Conservation (phyloP, 2,329 filamentous ascomycete species). For the Orbilia brochopaga region DNA sequence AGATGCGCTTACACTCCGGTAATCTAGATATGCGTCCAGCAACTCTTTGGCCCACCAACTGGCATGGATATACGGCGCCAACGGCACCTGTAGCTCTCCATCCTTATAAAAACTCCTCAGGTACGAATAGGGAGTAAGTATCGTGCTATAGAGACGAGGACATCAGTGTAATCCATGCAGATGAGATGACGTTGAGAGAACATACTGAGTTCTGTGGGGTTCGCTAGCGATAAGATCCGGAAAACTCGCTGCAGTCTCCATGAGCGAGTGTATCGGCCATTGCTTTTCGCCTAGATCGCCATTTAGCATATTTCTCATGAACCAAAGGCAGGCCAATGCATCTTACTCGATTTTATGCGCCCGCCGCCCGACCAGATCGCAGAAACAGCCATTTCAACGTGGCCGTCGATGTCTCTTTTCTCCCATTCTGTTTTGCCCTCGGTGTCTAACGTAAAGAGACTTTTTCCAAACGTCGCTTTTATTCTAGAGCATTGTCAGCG, state of each 20-base stretch:
- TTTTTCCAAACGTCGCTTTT: slow-evolving; percentile 52
- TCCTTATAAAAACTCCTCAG: slow-evolving; percentile 52
- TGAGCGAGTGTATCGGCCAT: slow-evolving; percentile 55
- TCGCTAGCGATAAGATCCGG: slow-evolving; percentile 53
- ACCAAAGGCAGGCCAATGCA: neutral
- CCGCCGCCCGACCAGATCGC: slow-evolving; percentile 55
- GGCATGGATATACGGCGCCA: slow-evolving; percentile 54
- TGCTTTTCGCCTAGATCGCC: slow-evolving; percentile 41
- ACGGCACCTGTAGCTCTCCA: slow-evolving; percentile 27
- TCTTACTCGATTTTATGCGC: slow-evolving; percentile 52
- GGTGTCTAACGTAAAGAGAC: slow-evolving; percentile 38
- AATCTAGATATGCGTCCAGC: slow-evolving; percentile 54
- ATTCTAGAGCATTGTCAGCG: slow-evolving; percentile 10
- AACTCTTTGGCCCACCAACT: slow-evolving; percentile 52
- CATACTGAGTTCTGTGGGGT: slow-evolving; percentile 54
- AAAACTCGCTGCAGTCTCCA: slow-evolving; percentile 53
- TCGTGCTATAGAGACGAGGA: slow-evolving; percentile 39
- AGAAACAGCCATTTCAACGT: slow-evolving; percentile 53
- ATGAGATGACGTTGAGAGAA: neutral
- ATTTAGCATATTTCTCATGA: slow-evolving; percentile 2
- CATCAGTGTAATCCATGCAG: neutral
- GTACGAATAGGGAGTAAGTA: slow-evolving; percentile 55
- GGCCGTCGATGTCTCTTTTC: slow-evolving; percentile 50
- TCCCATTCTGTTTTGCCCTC: slow-evolving; percentile 43
- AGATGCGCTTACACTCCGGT: slow-evolving; percentile 50